Evolutionary conservation across 805 yeast genomes (phyloP), one percentile per base, ranked within the genome.

Genomic region (Yarrowia porcina): DNA sequence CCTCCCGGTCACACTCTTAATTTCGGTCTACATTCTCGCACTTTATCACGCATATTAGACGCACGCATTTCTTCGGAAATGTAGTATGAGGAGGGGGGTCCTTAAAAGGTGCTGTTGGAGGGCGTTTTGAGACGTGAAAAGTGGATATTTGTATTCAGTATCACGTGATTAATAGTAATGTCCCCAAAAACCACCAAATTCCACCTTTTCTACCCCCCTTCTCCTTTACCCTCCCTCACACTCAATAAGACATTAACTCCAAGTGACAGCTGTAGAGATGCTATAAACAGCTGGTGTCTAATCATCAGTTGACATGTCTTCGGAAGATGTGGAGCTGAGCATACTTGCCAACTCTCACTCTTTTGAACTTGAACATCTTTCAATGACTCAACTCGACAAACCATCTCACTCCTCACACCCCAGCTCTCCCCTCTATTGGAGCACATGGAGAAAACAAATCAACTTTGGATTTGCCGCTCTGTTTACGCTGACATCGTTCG

Each of bases 401-500:
- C 28, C 28, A 5, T 8, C 28, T 25, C 28, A 25, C n/a, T n/a
- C n/a, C n/a, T n/a, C n/a, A 25, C 28, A 25, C 28, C 28, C 8
- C 28, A 25, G n/a, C n/a, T n/a, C n/a, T n/a, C 65, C 65, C 3
- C 28, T 64, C 5, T 30, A 64, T 18, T 64, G 65, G 65, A 50
- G 60, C 27, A 33, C 25, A 20, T 52, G 62, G 62, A 21, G 64
- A n/a, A 64, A 64, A 42, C 23, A 28, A 27, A 38, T 57, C 23
- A 41, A 52, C 62, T 62, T 64, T 30, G 21, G 36, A 4, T 27
- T 61, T 25, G 65, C 52, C 13, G 30, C 41, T 2, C 42, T 64
- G 2, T 64, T 36, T 27, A 64, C 65, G 3, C 54, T 64, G 27
- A 41, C 61, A 2, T 39, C 63, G 2, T 64, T 30, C 15, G 52